A percentile compares a stretch with the other conserved stretches of the same genome.
phyloP scores from a whole-genome alignment of 2,329 filamentous ascomycete genomes.

The Aspergillus ustus region DNA sequence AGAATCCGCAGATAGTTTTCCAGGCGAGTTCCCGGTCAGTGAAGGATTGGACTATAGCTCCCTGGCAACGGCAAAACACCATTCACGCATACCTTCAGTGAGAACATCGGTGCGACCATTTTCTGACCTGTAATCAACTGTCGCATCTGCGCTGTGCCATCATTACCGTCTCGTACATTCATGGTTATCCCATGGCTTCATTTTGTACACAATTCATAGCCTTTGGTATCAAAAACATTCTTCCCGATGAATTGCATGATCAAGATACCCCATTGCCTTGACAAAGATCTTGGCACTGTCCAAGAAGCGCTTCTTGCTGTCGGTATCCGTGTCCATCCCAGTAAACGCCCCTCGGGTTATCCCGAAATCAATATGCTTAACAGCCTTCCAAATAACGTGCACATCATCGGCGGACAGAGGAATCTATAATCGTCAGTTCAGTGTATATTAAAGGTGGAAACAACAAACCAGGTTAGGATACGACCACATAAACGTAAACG shows the following conservation, averaged over 20 bases:
- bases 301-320: conserved; percentile 68
- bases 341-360: conserved; percentile 71
- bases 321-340: conserved; percentile 63
- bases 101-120: conserved; percentile 36
- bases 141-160: conserved; percentile 3
- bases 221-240: conserved; percentile 15
- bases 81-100: conserved; percentile 26
- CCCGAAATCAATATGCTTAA: conserved; percentile 66
- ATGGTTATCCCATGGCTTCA: neutral
- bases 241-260: conserved; percentile 38
- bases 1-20: conserved; percentile 36
- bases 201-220: conserved; percentile 9
- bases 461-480: conserved; percentile 63
- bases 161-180: neutral
- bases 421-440: conserved; percentile 52
- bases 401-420: conserved; percentile 69
- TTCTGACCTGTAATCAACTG: conserved; percentile 29
- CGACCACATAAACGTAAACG: conserved; percentile 76
- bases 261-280: conserved; percentile 43
- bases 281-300: conserved; percentile 79
- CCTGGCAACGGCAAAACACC: conserved; percentile 30
- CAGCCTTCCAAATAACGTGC: conserved; percentile 69
- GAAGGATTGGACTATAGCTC: conserved; percentile 32
- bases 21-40: conserved; percentile 39
- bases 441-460: conserved; percentile 22